Percentiles rank a stretch among this genome's conserved stretches.
Conservation (phyloP, 1,284 basidiomycete genomes). For the Ustilago esculenta region DNA sequence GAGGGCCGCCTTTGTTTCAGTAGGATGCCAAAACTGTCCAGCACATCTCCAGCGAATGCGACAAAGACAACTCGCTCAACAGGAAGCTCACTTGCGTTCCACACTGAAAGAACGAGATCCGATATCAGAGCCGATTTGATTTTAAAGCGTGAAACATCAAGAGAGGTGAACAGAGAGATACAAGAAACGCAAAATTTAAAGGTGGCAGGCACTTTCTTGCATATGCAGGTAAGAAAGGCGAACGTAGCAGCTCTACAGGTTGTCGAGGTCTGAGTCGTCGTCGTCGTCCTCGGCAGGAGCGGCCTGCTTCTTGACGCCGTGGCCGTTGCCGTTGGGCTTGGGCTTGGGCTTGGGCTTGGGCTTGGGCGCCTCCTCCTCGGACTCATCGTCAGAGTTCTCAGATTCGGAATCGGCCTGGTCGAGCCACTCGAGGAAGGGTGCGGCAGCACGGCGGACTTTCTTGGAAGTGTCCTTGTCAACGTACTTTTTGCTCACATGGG, state of each 20-base stretch:
- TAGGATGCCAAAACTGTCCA: too few relatives aligned
- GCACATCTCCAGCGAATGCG: too few relatives aligned
- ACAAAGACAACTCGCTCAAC: too few relatives aligned
- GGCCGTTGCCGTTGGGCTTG: constrained; percentile 25
- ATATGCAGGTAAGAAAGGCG: too few relatives aligned
- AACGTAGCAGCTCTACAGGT: constrained; percentile 31
- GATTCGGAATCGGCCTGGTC: constrained; percentile 63
- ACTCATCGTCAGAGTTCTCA: constrained; percentile 62
- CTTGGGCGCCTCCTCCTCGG: constrained; percentile 38
- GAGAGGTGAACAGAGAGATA: too few relatives aligned
- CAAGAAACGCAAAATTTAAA: too few relatives aligned
- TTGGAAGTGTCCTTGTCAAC: constrained; percentile 94
- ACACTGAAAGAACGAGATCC: not conserved
- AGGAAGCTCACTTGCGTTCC: too few relatives aligned
- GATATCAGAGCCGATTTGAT: too few relatives aligned
- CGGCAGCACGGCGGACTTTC: constrained; percentile 92
- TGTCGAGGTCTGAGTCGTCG: constrained; percentile 60
- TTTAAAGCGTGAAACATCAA: too few relatives aligned
- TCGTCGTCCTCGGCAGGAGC: constrained; percentile 50
- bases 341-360: constrained; percentile 28
- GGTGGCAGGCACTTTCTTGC: too few relatives aligned
- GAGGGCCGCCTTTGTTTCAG: too few relatives aligned
- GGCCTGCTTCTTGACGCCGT: constrained; percentile 22
- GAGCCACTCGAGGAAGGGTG: constrained; percentile 79
- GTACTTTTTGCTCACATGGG: constrained; percentile 94